Base-by-base conservation (phyloP, 2,329 filamentous ascomycete genomes). In the Sporothrix dimorphospora region DNA sequence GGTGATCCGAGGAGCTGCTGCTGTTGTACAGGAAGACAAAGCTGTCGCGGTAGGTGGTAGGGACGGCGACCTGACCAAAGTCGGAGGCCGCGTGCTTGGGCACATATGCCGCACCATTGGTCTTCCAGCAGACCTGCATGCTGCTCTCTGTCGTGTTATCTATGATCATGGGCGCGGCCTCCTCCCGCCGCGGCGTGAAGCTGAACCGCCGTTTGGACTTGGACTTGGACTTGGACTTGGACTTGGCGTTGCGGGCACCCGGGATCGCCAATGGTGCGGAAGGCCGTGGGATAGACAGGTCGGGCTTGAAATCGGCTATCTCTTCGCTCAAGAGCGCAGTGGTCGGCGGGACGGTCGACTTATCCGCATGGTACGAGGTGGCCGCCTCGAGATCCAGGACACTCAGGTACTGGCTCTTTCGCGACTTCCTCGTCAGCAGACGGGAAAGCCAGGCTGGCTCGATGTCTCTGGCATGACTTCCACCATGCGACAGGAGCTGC, bases 51-150 rank as follows among this genome's bases (percentile, higher is more conserved):
- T 74, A 71, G 9, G 71, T 68, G 3, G 69, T 69, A 14, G 66
- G 51, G 2, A 73, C 59, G 9, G 61, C 61, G 12, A 74, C 45
- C 14, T 68, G 63, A 6, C 69, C 59, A 55, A 73, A 74, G 53
- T 75, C 74, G 11, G 73, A 38, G 11, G 47, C 74, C 4, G 74
- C 74, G 45, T 75, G 74, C 51, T 16, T 70, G 1, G 74, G 74
- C 0, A 75, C 70, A 38, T 75, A 75, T 4, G 71, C 40, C 8
- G 40, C 51, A 1, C 24, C 40, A 6, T n/a, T 30, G 38, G 12
- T 21, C 3, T 14, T 38, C 19, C 27, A 47, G 57, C 12, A 7
- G 7, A 14, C 14, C 34, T 21, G 51, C 30, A 6, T n/a, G 12
- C 5, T 30, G 9, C 6, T 49, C 4, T 47, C 21, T 45, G 67